A percentile compares a stretch with the other conserved stretches of the same genome.
These are phyloP conservation scores for Barbarea vulgaris DNA, from an alignment of 345 rosid species.

Conservation along the genomic window DNA sequence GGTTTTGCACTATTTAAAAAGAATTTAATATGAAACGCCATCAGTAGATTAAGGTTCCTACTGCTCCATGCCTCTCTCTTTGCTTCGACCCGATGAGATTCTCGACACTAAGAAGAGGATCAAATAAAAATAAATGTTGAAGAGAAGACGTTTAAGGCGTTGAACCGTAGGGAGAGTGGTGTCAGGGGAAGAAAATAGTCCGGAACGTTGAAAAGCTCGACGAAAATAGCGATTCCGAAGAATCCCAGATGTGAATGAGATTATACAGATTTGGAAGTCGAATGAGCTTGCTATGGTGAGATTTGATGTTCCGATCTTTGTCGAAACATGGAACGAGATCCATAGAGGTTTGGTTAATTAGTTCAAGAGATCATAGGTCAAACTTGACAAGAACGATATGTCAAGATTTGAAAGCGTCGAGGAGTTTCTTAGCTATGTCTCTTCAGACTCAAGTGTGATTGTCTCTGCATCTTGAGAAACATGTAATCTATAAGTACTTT, in stretches of 20 bases:
- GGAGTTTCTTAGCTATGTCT: constrained; percentile 28
- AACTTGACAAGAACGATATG: constrained; percentile 27
- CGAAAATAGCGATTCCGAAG: constrained; percentile 30
- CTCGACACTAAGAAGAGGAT: constrained; percentile 31
- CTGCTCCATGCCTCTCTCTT: constrained; percentile 77
- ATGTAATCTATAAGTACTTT: neutral
- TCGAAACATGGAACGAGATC: constrained; percentile 83
- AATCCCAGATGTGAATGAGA: constrained; percentile 51
- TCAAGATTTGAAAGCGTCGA: constrained; percentile 24
- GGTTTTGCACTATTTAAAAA: no score
- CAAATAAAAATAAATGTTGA: constrained; percentile 16
- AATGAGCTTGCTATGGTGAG: constrained; percentile 76
- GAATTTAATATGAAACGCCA: no score
- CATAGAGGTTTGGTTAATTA: constrained; percentile 36
- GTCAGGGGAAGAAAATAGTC: constrained; percentile 67
- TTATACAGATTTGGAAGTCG: constrained; percentile 54
- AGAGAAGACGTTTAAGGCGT: constrained; percentile 59
- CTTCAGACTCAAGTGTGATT: constrained; percentile 19
- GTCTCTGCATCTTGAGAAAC: constrained; percentile 9
- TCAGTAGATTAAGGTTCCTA: constrained; percentile 46
- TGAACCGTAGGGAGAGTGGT: constrained; percentile 68
- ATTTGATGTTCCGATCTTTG: constrained; percentile 71
- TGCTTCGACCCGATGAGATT: constrained; percentile 56
- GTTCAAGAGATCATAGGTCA: no score
- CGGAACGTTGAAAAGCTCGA: constrained; percentile 56